Percentiles rank a stretch among this genome's conserved stretches.
Evolutionary conservation across 129 eudicot genomes (phyloP).

Genomic region (Arctium lappa): DNA sequence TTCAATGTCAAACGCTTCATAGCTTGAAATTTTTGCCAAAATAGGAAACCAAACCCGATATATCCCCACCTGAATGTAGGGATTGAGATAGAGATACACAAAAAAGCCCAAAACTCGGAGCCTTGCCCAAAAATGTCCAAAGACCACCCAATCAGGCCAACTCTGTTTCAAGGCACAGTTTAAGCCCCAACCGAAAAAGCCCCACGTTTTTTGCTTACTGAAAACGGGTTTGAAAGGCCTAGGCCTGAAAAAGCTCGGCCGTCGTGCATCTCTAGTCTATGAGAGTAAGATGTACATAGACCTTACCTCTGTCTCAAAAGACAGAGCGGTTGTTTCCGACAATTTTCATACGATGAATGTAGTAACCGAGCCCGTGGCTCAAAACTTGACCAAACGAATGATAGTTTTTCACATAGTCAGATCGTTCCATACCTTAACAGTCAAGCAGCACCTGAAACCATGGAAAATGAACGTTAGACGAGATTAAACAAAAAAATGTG

Average conservation of each 20-base stretch:
- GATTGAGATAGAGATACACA: not conserved
- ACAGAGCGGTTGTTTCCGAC: too few species aligned
- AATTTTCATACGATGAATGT: too few species aligned
- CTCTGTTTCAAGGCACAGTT: too few species aligned
- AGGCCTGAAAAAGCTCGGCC: not conserved
- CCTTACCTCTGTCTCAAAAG: too few species aligned
- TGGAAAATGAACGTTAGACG: not conserved
- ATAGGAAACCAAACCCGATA: not conserved
- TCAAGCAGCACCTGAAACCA: slow-evolving; percentile 82
- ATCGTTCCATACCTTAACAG: slow-evolving; percentile 69
- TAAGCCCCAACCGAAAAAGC: not conserved
- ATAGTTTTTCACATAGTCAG: not conserved
- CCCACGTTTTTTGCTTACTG: not conserved
- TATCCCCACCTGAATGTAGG: not conserved
- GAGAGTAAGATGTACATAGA: too few species aligned
- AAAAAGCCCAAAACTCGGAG: not conserved
- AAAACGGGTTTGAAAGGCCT: not conserved
- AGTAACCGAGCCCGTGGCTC: not conserved
- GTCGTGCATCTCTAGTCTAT: too few species aligned
- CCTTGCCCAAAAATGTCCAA: not conserved
- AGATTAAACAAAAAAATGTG: not conserved
- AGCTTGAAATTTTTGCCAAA: not conserved
- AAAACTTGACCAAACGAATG: not conserved
- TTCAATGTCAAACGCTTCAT: not conserved
- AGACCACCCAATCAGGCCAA: not conserved